These are phyloP conservation scores for Phytopythium vexans DNA, from an alignment of 352 stramenopile species.

Conservation along the genomic window DNA sequence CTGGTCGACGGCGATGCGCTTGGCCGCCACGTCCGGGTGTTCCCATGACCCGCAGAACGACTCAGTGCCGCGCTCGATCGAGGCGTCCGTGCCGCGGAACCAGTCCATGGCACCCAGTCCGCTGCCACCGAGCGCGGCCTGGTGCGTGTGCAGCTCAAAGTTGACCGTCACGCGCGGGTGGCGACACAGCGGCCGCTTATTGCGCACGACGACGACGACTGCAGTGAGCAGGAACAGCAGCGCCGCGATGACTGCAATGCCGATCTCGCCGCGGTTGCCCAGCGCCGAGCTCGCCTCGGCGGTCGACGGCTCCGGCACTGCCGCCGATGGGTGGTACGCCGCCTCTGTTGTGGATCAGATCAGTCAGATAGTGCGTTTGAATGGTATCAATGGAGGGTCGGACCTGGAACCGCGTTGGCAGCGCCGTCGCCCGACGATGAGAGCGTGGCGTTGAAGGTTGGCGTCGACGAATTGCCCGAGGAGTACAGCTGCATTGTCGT, in stretches of 20 bases:
- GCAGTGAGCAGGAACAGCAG: background rate
- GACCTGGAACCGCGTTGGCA: too few species aligned
- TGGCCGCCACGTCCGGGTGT: slow-evolving; percentile 16
- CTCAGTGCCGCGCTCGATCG: background rate
- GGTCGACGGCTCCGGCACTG: background rate
- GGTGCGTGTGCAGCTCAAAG: background rate
- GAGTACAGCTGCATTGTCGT: too few species aligned
- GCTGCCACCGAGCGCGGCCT: background rate
- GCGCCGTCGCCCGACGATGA: too few species aligned
- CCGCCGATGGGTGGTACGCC: too few species aligned
- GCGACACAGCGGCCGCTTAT: background rate
- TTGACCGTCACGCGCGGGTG: background rate
- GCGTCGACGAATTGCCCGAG: too few species aligned
- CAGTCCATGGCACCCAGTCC: background rate
- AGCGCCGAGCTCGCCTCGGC: background rate
- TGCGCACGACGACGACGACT: background rate
- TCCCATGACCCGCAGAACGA: slow-evolving; percentile 17
- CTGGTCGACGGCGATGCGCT: slow-evolving; percentile 16
- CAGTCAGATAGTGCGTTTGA: too few species aligned
- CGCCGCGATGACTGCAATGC: background rate
- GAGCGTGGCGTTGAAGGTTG: too few species aligned
- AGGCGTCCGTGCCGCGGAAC: slow-evolving; percentile 1
- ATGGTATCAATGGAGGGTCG: too few species aligned
- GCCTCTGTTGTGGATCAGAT: background rate
- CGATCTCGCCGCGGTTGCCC: background rate